Evolutionary conservation across 1,139 yeast species (phyloP).

Genomic region (Kurtzmaniella quercitrusa): DNA sequence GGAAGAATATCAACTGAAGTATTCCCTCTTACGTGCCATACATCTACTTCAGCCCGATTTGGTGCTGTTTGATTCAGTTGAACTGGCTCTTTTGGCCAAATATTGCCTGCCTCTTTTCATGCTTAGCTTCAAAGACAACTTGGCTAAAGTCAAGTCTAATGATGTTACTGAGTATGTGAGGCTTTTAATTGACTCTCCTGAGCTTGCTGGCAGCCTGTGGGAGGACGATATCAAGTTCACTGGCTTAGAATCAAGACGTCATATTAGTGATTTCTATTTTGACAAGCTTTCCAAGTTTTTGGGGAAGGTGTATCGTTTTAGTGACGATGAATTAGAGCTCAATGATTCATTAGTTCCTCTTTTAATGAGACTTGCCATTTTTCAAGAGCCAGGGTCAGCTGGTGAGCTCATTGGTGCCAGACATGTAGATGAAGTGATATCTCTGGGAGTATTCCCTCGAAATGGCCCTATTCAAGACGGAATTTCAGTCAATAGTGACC

Average conservation of each 20-base stretch:
- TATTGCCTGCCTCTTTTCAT: slow-evolving; percentile 14
- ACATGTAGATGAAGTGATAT: slow-evolving; percentile 20
- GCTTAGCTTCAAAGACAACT: neutral
- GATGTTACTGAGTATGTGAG: slow-evolving; percentile 31
- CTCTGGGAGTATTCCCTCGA: slow-evolving; percentile 4
- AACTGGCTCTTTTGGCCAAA: slow-evolving; percentile 23
- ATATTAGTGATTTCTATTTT: slow-evolving; percentile 2
- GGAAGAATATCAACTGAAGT: slow-evolving; percentile 29
- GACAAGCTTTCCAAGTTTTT: slow-evolving; percentile 27
- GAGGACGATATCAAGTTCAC: neutral
- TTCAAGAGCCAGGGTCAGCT: slow-evolving; percentile 6
- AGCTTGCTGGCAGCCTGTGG: slow-evolving; percentile 8
- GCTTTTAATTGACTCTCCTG: slow-evolving; percentile 32
- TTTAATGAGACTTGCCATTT: slow-evolving; percentile 29
- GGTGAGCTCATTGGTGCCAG: slow-evolving; percentile 21
- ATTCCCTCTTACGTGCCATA: slow-evolving; percentile 32
- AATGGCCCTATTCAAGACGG: neutral
- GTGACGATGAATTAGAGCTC: slow-evolving; percentile 21
- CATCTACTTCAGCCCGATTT: slow-evolving; percentile 32
- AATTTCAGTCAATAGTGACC: slow-evolving; percentile 1
- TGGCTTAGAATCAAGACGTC: neutral
- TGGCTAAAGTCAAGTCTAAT: slow-evolving; percentile 4
- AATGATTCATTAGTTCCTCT: slow-evolving; percentile 30
- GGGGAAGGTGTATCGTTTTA: slow-evolving; percentile 22
- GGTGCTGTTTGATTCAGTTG: slow-evolving; percentile 23